Conservation (phyloP, 306 rosid species). For the Neltuma alba region DNA sequence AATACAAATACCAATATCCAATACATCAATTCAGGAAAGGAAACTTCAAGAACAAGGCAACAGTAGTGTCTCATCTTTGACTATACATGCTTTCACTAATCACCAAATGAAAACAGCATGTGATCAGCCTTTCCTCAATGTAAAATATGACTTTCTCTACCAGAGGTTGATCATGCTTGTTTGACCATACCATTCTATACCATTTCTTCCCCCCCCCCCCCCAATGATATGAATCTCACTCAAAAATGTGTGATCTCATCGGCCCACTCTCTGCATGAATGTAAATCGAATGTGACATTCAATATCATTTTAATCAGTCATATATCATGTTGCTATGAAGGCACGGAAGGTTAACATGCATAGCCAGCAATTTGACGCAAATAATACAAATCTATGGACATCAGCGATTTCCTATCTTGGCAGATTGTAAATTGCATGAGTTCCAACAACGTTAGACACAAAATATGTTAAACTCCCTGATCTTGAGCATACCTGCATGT, state of each 20-base stretch:
- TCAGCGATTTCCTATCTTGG: neutral
- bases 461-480: slow-evolving; percentile 8
- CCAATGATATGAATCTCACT: neutral
- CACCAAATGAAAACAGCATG: neutral
- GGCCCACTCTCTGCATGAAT: neutral
- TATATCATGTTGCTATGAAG: neutral
- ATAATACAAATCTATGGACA: neutral
- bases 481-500: slow-evolving; percentile 76
- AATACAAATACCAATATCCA: neutral
- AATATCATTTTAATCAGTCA: neutral
- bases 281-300: neutral
- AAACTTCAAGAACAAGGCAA: neutral
- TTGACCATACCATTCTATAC: slow-evolving; percentile 14
- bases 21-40: neutral
- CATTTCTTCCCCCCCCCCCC: neutral
- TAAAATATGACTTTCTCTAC: neutral
- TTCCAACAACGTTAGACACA: neutral
- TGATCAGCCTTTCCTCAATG: slow-evolving; percentile 8
- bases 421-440: neutral
- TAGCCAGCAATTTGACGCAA: neutral
- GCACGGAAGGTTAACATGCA: neutral
- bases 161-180: slow-evolving; percentile 5
- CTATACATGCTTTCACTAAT: slow-evolving; percentile 6
- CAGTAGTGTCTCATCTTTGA: neutral
- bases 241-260: neutral